A percentile compares a stretch with the other conserved stretches of the same genome.
Conservation (phyloP, 2,329 filamentous ascomycete genomes). For the Escovopsis weberi region DNA sequence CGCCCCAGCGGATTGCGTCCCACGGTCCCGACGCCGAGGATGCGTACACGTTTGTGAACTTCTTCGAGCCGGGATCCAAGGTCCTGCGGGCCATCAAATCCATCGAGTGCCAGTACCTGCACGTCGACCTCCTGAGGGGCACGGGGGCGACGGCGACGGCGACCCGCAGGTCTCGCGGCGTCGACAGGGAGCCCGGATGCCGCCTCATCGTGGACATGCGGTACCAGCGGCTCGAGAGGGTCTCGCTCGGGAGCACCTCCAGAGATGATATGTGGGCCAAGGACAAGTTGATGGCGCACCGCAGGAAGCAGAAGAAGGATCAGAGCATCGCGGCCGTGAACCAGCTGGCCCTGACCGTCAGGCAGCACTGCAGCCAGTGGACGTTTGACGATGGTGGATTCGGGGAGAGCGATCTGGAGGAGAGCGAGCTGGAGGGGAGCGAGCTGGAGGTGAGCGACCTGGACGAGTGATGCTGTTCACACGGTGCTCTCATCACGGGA, state of each 20-base stretch:
- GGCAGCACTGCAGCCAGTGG: background rate
- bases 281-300: constrained; percentile 8
- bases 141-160: background rate
- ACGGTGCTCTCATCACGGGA: too few species aligned
- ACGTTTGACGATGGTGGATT: background rate
- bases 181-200: constrained; percentile 1
- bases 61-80: constrained; percentile 16
- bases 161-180: background rate
- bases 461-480: too few species aligned
- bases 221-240: background rate
- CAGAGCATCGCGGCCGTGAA: constrained; percentile 1
- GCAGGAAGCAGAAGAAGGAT: background rate
- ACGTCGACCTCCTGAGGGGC: constrained; percentile 18
- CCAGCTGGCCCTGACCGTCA: constrained; percentile 2
- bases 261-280: constrained; percentile 8
- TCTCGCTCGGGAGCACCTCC: background rate
- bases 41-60: constrained; percentile 21
- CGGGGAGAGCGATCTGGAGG: too few species aligned
- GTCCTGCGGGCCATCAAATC: constrained; percentile 17
- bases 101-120: constrained; percentile 22
- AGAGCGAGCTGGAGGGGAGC: too few species aligned
- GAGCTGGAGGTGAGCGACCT: too few species aligned
- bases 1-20: constrained; percentile 10
- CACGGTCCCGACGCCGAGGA: constrained; percentile 1
- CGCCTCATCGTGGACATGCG: constrained; percentile 9